phyloP scores from a whole-genome alignment of 331 rosid species.

The Rhamnella rubrinervis region DNA sequence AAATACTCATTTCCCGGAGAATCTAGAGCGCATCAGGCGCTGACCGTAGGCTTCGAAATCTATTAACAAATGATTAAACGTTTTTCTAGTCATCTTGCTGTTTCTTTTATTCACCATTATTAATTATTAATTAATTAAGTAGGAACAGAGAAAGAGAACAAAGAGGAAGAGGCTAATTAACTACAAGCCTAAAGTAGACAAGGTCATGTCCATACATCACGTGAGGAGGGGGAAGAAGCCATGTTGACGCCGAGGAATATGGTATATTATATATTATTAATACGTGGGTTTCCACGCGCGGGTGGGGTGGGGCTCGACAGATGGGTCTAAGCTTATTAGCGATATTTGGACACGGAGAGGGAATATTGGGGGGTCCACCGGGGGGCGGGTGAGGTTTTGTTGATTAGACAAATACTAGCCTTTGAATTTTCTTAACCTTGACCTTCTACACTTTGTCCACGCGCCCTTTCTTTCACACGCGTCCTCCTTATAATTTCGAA shows the following conservation, averaged over 20 bases:
- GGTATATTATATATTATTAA: conserved; percentile 20
- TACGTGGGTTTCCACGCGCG: conserved; percentile 36
- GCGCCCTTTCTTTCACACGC: conserved; percentile 6
- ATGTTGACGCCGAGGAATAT: conserved; percentile 69
- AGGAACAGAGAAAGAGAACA: conserved; percentile 28
- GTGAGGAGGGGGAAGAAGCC: conserved; percentile 50
- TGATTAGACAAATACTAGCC: conserved; percentile 52
- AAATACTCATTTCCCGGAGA: conserved; percentile 73
- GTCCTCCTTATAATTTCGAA: too few relatives aligned
- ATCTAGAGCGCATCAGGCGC: conserved; percentile 99
- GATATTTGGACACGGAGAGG: conserved; percentile 72
- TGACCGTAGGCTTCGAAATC: conserved; percentile 72
- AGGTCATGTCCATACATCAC: conserved; percentile 66
- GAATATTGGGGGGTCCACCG: conserved; percentile 58
- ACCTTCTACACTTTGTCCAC: conserved; percentile 16
- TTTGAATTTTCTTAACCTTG: conserved; percentile 34
- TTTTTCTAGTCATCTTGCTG: conserved; percentile 40
- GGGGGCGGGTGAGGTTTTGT: not conserved
- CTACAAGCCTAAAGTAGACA: conserved; percentile 33
- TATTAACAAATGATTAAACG: conserved; percentile 44
- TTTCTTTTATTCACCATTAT: conserved; percentile 36
- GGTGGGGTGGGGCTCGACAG: conserved; percentile 49
- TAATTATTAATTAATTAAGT: not conserved
- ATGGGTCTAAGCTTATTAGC: conserved; percentile 38
- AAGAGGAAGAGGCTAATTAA: conserved; percentile 32